phyloP scores from a whole-genome alignment of 2,329 filamentous ascomycete species.

The Penicillium sp. region DNA sequence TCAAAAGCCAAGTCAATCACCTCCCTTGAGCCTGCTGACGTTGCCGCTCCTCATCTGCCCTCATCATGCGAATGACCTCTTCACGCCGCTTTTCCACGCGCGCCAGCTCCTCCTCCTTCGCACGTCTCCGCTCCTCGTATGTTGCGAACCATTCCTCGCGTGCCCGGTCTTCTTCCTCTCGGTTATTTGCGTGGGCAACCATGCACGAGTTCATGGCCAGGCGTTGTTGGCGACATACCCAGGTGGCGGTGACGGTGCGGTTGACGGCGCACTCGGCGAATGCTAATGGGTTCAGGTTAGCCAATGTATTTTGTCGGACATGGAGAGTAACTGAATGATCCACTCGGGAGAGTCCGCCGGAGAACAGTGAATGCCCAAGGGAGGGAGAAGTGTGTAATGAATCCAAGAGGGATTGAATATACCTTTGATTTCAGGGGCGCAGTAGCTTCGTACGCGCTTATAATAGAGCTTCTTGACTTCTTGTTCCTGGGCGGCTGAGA shows the following conservation, averaged over 20 bases:
- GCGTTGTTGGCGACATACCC: conserved; percentile 73
- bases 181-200: conserved; percentile 78
- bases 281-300: conserved; percentile 48
- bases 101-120: conserved; percentile 58
- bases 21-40: conserved; percentile 14
- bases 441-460: conserved; percentile 69
- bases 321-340: neutral
- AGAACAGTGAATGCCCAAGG: neutral
- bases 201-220: conserved; percentile 92
- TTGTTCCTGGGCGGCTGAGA: conserved; percentile 74
- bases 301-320: neutral
- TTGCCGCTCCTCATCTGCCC: conserved; percentile 32
- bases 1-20: conserved; percentile 9
- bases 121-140: conserved; percentile 63
- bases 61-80: conserved; percentile 42
- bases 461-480: conserved; percentile 78
- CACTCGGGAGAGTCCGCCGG: neutral
- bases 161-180: conserved; percentile 77
- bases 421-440: conserved; percentile 75
- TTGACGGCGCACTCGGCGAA: conserved; percentile 86
- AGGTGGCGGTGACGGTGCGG: conserved; percentile 81
- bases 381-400: neutral
- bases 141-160: conserved; percentile 88
- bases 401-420: conserved; percentile 12
- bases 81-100: conserved; percentile 37